A percentile compares a stretch with the other conserved stretches of the same genome.
These are phyloP conservation scores for Backusella australiensis DNA, from an alignment of 192 early-diverging fungal genomes.

Conservation along the genomic window DNA sequence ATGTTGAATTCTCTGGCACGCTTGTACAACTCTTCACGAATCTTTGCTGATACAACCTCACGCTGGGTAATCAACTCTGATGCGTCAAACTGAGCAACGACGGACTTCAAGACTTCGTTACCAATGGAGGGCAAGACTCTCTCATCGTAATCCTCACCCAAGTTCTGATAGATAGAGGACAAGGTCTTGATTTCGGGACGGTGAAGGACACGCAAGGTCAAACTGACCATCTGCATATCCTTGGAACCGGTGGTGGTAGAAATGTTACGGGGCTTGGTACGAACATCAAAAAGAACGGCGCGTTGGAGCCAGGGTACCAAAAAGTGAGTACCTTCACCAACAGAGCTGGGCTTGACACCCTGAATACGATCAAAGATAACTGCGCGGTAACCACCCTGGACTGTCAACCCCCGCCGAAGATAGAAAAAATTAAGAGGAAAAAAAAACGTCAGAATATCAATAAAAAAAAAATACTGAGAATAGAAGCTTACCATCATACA, in stretches of 20 bases:
- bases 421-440: neutral
- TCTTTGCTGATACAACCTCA: constrained; percentile 88
- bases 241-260: constrained; percentile 98
- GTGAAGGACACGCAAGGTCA: constrained; percentile 92
- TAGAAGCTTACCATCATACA: constrained; percentile 83
- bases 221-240: constrained; percentile 98
- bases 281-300: constrained; percentile 87
- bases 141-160: constrained; percentile 97
- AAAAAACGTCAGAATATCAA: neutral
- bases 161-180: constrained; percentile 81
- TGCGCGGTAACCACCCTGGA: constrained; percentile 94
- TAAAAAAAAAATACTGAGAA: neutral
- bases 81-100: constrained; percentile 99
- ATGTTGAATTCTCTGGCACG: constrained; percentile 96
- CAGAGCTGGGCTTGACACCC: constrained; percentile 77
- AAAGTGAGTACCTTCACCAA: constrained; percentile 97
- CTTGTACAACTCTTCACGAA: constrained; percentile 89
- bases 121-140: constrained; percentile 96
- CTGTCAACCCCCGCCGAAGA: constrained; percentile 42
- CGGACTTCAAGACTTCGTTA: constrained; percentile 98
- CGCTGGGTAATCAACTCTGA: constrained; percentile 98
- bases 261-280: constrained; percentile 95
- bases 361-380: constrained; percentile 96
- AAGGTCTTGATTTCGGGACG: constrained; percentile 76
- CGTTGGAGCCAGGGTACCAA: constrained; percentile 95